Conservation (phyloP, 257 asterid genomes). For the Linaria vulgaris region DNA sequence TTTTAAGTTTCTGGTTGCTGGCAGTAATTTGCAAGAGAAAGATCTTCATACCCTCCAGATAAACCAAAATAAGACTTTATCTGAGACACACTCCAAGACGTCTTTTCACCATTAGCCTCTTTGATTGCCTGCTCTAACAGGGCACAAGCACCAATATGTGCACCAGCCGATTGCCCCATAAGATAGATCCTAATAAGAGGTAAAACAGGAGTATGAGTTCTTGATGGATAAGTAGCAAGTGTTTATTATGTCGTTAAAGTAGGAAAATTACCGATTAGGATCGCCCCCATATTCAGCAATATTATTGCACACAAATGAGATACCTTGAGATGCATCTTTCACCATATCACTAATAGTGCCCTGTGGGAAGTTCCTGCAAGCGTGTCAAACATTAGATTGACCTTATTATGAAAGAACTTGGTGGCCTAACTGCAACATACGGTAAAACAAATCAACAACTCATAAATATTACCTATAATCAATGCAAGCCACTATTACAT, state of each 20-base stretch:
- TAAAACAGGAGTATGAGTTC: background rate
- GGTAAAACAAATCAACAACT: constrained; percentile 7
- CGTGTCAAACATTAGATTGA: constrained; percentile 23
- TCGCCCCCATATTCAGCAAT: constrained; percentile 98
- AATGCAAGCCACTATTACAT: constrained; percentile 92
- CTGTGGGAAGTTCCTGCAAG: constrained; percentile 95
- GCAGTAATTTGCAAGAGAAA: too few species aligned
- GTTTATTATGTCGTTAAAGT: background rate
- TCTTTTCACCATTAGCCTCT: constrained; percentile 71
- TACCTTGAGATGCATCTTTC: constrained; percentile 92
- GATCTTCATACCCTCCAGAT: constrained; percentile 80
- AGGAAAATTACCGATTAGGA: constrained; percentile 63
- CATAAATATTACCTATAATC: constrained; percentile 72
- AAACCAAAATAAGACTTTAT: constrained; percentile 88
- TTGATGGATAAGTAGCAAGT: constrained; percentile 16
- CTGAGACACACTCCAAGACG: constrained; percentile 87
- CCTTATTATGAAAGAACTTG: background rate
- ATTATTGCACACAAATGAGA: constrained; percentile 83
- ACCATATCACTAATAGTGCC: constrained; percentile 95
- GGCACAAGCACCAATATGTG: constrained; percentile 90
- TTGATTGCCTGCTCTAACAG: constrained; percentile 85
- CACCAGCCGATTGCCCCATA: constrained; percentile 99
- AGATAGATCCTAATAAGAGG: constrained; percentile 57
- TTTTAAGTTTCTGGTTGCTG: too few species aligned
- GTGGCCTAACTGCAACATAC: constrained; percentile 7